These are phyloP conservation scores for Carex arenaria DNA, from an alignment of 202 grass and related monocot species.

Conservation along the genomic window DNA sequence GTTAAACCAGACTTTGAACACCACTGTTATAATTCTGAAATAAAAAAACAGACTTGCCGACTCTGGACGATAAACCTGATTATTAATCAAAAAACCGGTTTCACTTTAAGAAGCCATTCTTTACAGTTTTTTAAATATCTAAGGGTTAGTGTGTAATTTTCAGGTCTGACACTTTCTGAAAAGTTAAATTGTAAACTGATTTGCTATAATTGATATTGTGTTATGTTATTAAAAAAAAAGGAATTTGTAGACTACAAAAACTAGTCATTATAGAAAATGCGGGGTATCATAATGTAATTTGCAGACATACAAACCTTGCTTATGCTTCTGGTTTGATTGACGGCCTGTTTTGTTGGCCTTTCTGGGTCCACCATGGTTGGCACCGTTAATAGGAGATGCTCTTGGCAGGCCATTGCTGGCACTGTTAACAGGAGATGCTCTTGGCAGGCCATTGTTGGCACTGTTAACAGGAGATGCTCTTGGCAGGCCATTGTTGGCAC, in stretches of 20 bases:
- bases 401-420: constrained; percentile 26
- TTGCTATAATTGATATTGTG: background rate
- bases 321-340: constrained; percentile 45
- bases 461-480: constrained; percentile 26
- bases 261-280: background rate
- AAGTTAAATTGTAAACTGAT: background rate
- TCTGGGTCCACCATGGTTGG: constrained; percentile 33
- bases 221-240: background rate
- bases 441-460: constrained; percentile 26
- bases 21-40: background rate
- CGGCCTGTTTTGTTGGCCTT: constrained; percentile 42
- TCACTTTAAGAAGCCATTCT: background rate
- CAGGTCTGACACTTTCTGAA: background rate
- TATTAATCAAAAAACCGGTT: background rate
- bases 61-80: background rate
- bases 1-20: background rate
- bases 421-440: constrained; percentile 24
- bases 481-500: constrained; percentile 18
- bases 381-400: constrained; percentile 23
- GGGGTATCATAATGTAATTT: background rate
- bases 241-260: background rate
- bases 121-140: background rate
- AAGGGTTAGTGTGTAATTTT: background rate
- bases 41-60: background rate
- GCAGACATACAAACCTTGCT: constrained; percentile 59